Percentiles rank a stretch among this genome's conserved stretches.
Conservation (phyloP, 2,329 filamentous ascomycete species). For the Paecilomyces dactylethromorphus region DNA sequence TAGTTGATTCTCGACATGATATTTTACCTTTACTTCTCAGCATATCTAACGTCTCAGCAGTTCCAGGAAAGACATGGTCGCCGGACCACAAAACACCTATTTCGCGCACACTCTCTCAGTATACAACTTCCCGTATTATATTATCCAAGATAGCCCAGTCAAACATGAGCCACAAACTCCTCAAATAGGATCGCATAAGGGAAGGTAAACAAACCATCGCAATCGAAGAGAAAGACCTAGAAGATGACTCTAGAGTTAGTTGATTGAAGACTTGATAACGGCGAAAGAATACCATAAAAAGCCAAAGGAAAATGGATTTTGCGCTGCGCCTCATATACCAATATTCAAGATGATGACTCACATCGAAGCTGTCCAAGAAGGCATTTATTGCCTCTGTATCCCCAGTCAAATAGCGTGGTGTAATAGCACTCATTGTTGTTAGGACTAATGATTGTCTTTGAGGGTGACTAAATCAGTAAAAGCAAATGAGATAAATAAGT, state of each 20-base stretch:
- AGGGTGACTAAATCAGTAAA: not conserved
- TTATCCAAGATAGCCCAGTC: too few relatives aligned
- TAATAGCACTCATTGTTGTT: not conserved
- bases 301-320: not conserved
- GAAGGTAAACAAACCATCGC: constrained; percentile 64
- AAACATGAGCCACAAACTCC: not conserved
- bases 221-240: constrained; percentile 90
- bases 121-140: constrained; percentile 4
- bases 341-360: constrained; percentile 48
- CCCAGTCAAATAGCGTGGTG: constrained; percentile 64
- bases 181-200: not conserved
- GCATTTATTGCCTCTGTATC: constrained; percentile 68
- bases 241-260: constrained; percentile 10
- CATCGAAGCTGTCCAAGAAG: constrained; percentile 89
- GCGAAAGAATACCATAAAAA: not conserved
- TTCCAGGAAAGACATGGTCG: constrained; percentile 77
- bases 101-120: constrained; percentile 32
- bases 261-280: constrained; percentile 1
- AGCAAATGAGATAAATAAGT: not conserved
- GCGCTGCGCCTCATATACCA: not conserved
- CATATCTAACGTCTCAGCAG: constrained; percentile 77
- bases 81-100: constrained; percentile 95
- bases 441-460: too few relatives aligned
- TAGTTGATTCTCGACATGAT: not conserved
- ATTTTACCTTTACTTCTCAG: constrained; percentile 68